Evolutionary conservation across 177 flowering plant genomes (phyloP), one percentile per base, ranked within the genome.

Genomic region (Vitis hybrid): DNA sequence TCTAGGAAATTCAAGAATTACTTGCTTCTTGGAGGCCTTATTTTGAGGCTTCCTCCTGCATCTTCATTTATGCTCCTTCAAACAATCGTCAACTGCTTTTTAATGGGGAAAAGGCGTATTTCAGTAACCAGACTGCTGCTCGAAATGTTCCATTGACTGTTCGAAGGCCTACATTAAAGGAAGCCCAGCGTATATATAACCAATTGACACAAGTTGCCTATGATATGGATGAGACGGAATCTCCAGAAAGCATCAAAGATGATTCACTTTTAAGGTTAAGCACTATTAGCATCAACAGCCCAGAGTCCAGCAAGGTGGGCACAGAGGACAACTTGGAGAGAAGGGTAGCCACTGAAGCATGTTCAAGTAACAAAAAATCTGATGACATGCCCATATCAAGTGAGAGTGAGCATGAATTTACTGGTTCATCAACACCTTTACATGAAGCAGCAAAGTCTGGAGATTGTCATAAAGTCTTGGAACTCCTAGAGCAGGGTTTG

Each of bases 121-220:
- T 95, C 69, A 81, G 80, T 73, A 65, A 80, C 74, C 79, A 74
- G 55, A 70, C 80, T 70, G 66, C 74, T 57, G 71, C 87, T 16
- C 62, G 84, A 60, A 82, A 79, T 73, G 77, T 95, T 60, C 97
- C 99, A 1, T 75, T 93, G 64, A 85, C 81, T 70, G 92, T 95
- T 58, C 82, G 93, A 56, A 86, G 98, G 70, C 99, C 99, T 68
- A 93, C 99, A 54, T 82, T 88, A 0, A 93, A 91, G 81, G 99
- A 95, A 86, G 91, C 93, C 19, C 78, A 66, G 57, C 81, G 93
- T 60, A 65, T 95, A 50, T 89, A 91, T 78, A 77, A 78, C 57
- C 83, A 81, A 52, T 67, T 91, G 73, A 86, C 88, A 10, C 82
- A 80, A 75, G 73, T 93, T 72, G 56, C 74, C 50, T 73, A 79